Base-by-base conservation (phyloP, 805 yeast species). In the Saccharomycopsis javanensis region DNA sequence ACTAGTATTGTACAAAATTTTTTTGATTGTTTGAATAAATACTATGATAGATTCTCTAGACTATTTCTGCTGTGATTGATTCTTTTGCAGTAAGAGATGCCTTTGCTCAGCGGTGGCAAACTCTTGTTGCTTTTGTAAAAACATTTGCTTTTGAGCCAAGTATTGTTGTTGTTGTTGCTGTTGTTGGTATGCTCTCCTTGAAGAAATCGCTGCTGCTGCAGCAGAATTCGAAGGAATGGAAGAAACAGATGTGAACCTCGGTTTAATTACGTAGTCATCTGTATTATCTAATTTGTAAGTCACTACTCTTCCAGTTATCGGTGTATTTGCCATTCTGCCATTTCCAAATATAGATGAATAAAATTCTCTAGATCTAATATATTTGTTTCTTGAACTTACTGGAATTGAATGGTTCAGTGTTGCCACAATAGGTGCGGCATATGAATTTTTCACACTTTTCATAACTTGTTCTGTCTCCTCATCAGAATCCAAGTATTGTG, bases 401-500 rank as follows among this genome's bases (percentile, higher is more conserved):
- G 97, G 90, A 62, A 86, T 72, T 2, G 87, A 66, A 8, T 83
- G 83, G 55, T 82, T 82, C 48, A 42, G 48, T 8, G 27, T 18
- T 35, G 88, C 71, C 66, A 90, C 98, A 58, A 94, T 71, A 1
- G 99, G 99, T 62, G 85, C 75, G 1, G 96, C 91, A 58, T 81
- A 77, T 35, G 91, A 84, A 63, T 87, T 78, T 13, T 86, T 78
- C 20, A 92, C 89, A 23, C 98, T 98, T 61, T 88, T 90, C 66
- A 94, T 72, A 3, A 94, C 97, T 62, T 86, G 87, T 53, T 87
- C 89, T 1, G 96, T 88, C 65, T 94, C 99, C 66, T 90, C 96
- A 67, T 91, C 96, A 6, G 95, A 92, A 62, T 87, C 89, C 34
- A 86, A 71, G 3, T 81, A 80, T 35, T 64, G 63, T 34, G 73